Conservation (phyloP, 192 early-diverging fungal species). For the Allomyces macrogynus region DNA sequence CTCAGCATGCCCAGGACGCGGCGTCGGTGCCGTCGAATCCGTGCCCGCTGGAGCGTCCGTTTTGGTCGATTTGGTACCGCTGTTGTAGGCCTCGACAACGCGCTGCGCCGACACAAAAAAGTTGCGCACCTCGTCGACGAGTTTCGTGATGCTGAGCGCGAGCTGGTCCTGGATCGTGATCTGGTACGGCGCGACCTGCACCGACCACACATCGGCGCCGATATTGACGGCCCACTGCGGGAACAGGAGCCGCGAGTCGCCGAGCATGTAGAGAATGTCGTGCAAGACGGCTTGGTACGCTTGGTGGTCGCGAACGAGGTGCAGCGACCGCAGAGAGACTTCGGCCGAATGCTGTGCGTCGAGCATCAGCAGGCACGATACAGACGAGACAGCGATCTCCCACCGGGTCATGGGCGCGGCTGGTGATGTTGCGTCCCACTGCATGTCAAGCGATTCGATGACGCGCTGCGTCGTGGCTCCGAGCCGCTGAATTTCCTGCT, state of each 20-base stretch:
- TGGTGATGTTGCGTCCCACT: conserved; percentile 1
- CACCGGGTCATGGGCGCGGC: no score
- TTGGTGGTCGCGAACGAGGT: no score
- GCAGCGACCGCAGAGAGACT: neutral
- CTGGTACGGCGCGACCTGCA: neutral
- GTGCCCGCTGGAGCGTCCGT: no score
- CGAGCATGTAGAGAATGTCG: no score
- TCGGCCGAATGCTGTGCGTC: neutral
- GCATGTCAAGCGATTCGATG: conserved; percentile 38
- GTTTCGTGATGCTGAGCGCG: neutral
- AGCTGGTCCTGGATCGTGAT: neutral
- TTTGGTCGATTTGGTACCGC: no score
- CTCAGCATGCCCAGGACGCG: no score
- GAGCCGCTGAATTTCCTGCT: conserved; percentile 27
- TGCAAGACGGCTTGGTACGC: no score
- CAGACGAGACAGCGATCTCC: neutral
- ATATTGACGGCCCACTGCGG: no score
- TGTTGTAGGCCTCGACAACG: neutral
- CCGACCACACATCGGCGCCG: neutral
- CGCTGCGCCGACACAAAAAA: neutral
- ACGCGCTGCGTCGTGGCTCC: conserved; percentile 42
- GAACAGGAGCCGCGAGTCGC: no score
- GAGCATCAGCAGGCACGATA: neutral
- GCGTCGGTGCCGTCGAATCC: no score
- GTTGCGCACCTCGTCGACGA: neutral